These are phyloP conservation scores for Paracorniculantispora psalliotae DNA, from an alignment of 2,329 filamentous ascomycete species.

Conservation along the genomic window DNA sequence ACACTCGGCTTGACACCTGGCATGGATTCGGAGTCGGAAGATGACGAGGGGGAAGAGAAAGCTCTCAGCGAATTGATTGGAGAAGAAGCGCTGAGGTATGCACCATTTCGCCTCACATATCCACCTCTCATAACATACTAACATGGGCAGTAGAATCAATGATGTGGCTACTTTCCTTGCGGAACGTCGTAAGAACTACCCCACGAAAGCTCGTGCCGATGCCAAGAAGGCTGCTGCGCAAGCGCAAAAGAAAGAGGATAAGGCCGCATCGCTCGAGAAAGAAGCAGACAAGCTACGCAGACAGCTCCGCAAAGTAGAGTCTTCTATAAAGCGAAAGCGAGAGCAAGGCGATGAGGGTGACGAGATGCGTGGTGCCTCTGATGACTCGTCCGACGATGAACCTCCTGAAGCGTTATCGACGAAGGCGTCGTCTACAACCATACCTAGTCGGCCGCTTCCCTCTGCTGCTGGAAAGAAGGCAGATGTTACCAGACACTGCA, in stretches of 20 bases:
- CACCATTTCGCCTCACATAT: background rate
- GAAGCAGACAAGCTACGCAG: slow-evolving; percentile 58
- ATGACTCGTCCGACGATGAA: slow-evolving; percentile 52
- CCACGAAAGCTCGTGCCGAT: slow-evolving; percentile 66
- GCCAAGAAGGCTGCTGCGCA: slow-evolving; percentile 53
- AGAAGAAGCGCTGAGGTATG: slow-evolving; percentile 49
- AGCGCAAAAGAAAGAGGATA: slow-evolving; percentile 48
- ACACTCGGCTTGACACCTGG: slow-evolving; percentile 67
- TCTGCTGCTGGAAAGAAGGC: slow-evolving; percentile 50
- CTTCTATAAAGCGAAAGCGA: slow-evolving; percentile 63
- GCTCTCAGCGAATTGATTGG: slow-evolving; percentile 52
- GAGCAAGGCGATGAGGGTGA: slow-evolving; percentile 63
- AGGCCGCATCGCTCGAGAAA: slow-evolving; percentile 55
- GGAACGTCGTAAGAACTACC: slow-evolving; percentile 74
- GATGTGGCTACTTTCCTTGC: slow-evolving; percentile 77
- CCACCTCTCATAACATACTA: slow-evolving; percentile 5
- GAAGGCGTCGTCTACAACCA: slow-evolving; percentile 24
- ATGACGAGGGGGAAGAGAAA: slow-evolving; percentile 69
- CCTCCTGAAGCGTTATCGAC: slow-evolving; percentile 52
- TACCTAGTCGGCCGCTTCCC: slow-evolving; percentile 28
- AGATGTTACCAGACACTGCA: slow-evolving; percentile 62
- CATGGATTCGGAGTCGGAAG: slow-evolving; percentile 58
- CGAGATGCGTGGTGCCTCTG: slow-evolving; percentile 54
- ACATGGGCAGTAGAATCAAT: slow-evolving; percentile 40
- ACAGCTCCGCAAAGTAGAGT: slow-evolving; percentile 66